Percentiles rank a stretch among this genome's conserved stretches.
These are phyloP conservation scores for Ogataea trehalophila DNA, from an alignment of 805 yeast genomes.

Conservation along the genomic window DNA sequence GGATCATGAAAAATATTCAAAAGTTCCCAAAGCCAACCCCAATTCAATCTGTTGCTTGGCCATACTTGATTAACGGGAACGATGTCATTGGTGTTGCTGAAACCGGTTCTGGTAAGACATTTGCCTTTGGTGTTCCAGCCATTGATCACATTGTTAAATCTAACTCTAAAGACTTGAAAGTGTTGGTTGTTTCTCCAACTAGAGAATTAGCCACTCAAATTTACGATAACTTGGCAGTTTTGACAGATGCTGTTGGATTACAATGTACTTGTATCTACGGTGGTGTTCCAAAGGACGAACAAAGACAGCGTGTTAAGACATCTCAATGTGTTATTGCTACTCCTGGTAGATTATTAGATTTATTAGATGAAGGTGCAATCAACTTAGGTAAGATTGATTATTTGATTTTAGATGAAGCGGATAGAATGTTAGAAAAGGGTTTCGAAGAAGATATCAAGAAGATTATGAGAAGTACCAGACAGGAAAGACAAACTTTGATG, in stretches of 20 bases:
- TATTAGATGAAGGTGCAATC: conserved; percentile 82
- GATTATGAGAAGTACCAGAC: conserved; percentile 58
- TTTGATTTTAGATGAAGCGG: conserved; percentile 94
- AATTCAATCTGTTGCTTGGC: conserved; percentile 94
- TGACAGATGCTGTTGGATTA: conserved; percentile 58
- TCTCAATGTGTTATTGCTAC: conserved; percentile 90
- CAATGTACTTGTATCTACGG: conserved; percentile 88
- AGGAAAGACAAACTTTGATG: conserved; percentile 86
- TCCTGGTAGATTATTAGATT: conserved; percentile 94
- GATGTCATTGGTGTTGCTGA: conserved; percentile 98
- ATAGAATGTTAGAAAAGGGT: conserved; percentile 97
- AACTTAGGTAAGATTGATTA: conserved; percentile 64
- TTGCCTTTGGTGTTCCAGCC: conserved; percentile 98
- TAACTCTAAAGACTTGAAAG: conserved; percentile 52
- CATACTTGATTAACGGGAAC: conserved; percentile 67
- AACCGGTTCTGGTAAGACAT: conserved; percentile 97
- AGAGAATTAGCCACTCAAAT: conserved; percentile 96
- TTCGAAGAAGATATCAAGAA: conserved; percentile 93
- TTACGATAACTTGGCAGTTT: conserved; percentile 69
- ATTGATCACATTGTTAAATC: conserved; percentile 56
- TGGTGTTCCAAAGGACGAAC: conserved; percentile 95
- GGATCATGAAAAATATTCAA: conserved; percentile 55
- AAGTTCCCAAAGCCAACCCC: conserved; percentile 92
- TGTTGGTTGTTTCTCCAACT: conserved; percentile 89
- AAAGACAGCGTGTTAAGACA: conserved; percentile 59